These are phyloP conservation scores for Sporormia fimetaria DNA, from an alignment of 495 filamentous ascomycete genomes.

Conservation along the genomic window DNA sequence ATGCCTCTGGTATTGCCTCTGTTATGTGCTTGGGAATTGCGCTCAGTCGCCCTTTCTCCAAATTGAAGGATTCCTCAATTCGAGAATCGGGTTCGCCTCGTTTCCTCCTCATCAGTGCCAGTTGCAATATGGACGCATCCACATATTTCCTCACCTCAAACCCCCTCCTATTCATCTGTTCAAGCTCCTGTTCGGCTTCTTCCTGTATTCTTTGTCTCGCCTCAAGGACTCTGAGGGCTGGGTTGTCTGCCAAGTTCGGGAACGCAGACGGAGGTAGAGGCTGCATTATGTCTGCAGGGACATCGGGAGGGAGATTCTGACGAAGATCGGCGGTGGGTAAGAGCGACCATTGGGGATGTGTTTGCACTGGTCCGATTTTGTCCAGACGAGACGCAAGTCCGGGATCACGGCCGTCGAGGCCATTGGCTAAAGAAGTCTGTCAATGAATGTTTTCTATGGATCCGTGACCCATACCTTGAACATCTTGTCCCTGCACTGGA, in stretches of 20 bases:
- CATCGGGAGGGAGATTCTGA: constrained; percentile 4
- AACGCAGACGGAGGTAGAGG: constrained; percentile 29
- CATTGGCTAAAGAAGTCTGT: constrained; percentile 45
- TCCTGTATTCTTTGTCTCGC: constrained; percentile 46
- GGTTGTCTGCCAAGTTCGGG: constrained; percentile 42
- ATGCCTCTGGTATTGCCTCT: constrained; percentile 4
- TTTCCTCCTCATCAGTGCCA: constrained; percentile 49
- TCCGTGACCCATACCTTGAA: background rate
- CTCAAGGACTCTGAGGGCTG: constrained; percentile 45
- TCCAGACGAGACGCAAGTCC: constrained; percentile 51
- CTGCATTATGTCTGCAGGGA: constrained; percentile 21
- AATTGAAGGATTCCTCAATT: constrained; percentile 49
- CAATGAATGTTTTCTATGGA: constrained; percentile 1
- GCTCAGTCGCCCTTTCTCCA: constrained; percentile 47
- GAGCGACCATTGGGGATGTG: constrained; percentile 46
- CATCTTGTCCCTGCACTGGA: too few relatives aligned
- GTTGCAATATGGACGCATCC: constrained; percentile 49
- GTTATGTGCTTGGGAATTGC: constrained; percentile 37
- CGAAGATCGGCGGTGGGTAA: constrained; percentile 39
- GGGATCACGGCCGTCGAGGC: constrained; percentile 54
- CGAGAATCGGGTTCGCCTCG: constrained; percentile 38
- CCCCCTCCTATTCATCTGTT: constrained; percentile 38
- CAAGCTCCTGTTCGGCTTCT: constrained; percentile 45
- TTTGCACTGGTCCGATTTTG: constrained; percentile 52
- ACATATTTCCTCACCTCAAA: constrained; percentile 45